These are phyloP conservation scores for Metschnikowia amazonensis DNA, from an alignment of 805 yeast species.

Conservation along the genomic window DNA sequence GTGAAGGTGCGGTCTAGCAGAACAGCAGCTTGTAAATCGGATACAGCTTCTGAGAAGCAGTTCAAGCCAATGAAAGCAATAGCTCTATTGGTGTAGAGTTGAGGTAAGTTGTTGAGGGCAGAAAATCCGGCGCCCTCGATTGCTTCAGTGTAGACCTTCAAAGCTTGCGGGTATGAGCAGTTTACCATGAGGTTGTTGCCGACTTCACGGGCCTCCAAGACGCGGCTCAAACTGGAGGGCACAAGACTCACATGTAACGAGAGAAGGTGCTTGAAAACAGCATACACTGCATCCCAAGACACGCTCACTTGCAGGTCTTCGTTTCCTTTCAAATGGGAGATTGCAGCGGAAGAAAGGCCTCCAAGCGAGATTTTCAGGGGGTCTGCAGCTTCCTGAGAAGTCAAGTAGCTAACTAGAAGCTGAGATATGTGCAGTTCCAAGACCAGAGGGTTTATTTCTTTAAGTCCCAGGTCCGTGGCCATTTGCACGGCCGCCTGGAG, in stretches of 20 bases:
- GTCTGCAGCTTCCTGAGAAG: slow-evolving; percentile 6
- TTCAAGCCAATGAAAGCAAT: slow-evolving; percentile 40
- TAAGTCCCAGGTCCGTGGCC: background rate
- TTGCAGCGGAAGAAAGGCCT: slow-evolving; percentile 9
- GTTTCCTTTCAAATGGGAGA: slow-evolving; percentile 6
- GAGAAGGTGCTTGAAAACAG: slow-evolving; percentile 9
- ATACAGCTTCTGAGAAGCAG: slow-evolving; percentile 38
- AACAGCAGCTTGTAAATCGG: slow-evolving; percentile 34
- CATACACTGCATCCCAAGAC: slow-evolving; percentile 9
- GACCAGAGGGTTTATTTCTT: background rate
- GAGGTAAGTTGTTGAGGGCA: slow-evolving; percentile 21
- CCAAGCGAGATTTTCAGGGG: slow-evolving; percentile 9
- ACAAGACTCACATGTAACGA: slow-evolving; percentile 3
- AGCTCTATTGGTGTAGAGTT: slow-evolving; percentile 36
- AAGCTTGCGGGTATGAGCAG: slow-evolving; percentile 37
- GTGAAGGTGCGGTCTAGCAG: slow-evolving; percentile 30
- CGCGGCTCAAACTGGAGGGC: background rate
- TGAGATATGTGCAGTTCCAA: slow-evolving; percentile 5
- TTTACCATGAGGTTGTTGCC: slow-evolving; percentile 40
- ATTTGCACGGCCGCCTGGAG: slow-evolving; percentile 14
- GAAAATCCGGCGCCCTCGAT: slow-evolving; percentile 21
- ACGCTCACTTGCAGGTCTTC: background rate
- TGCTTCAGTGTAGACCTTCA: slow-evolving; percentile 37
- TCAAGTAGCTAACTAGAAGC: slow-evolving; percentile 9
- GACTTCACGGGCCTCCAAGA: slow-evolving; percentile 29